Base-by-base conservation (phyloP, 1,139 yeast genomes). In the Geotrichum candidum region DNA sequence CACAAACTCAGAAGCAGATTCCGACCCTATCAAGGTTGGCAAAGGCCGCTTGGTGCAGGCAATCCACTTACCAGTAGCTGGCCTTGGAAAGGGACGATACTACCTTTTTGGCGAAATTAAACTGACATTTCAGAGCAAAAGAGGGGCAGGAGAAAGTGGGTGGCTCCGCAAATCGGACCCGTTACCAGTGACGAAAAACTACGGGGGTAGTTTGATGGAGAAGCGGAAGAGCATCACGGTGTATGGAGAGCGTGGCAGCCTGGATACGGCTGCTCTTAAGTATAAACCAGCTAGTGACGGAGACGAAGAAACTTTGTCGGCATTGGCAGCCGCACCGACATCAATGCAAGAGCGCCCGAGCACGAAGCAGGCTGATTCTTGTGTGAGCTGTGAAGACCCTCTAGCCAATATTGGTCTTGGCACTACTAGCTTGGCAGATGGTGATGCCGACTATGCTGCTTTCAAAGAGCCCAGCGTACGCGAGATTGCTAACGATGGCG, bases 91-190 rank as follows among this genome's bases (percentile, higher is more conserved):
- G 57, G 73, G 73, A 46, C 68, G 68, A 58, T 71, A 69, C 60
- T 78, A 77, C 63, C 60, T 80, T 1, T 74, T 72, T 63, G 80
- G 79, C 6, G 73, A 74, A 23, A 62, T 77, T 53, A 68, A 77
- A 25, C 68, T 77, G 15, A 77, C 76, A 15, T 77, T 77, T 66
- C 74, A 77, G 60, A 77, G 77, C 65, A 57, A 41, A 22, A 15
- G 46, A 15, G 46, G 6, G 15, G 22, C n/a, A 41, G 22, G 46
- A 18, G 46, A 41, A 41, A 41, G 46, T 18, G 22, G 46, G 22
- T 41, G 46, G 46, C 46, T 41, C 3, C 46, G 46, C 18, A 41
- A 41, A 41, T 41, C n/a, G 22, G 46, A 41, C 22, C 46, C 46
- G 46, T 18, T 41, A 6, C 46, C 46, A 41, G 22, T 18, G 7